phyloP scores from a whole-genome alignment of 176 grass and related monocot species.

The Bonia amplexicaulis region DNA sequence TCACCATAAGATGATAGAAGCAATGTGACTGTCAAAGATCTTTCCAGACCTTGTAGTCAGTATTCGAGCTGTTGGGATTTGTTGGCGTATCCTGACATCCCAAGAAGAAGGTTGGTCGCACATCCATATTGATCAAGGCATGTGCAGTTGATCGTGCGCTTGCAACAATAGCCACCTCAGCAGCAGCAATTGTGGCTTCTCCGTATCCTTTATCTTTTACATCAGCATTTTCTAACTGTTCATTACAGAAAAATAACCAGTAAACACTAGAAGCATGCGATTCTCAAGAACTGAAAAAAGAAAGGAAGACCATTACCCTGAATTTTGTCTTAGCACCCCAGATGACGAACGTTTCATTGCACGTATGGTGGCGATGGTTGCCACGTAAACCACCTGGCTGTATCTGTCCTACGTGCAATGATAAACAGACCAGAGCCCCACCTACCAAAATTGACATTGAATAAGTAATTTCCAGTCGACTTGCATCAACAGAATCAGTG shows the following conservation, averaged over 20 bases:
- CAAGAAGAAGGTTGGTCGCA: constrained; percentile 59
- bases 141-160: constrained; percentile 82
- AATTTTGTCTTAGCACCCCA: constrained; percentile 96
- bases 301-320: constrained; percentile 45
- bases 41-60: constrained; percentile 92
- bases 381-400: constrained; percentile 81
- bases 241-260: not conserved
- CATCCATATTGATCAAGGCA: constrained; percentile 90
- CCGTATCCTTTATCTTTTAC: constrained; percentile 80
- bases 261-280: not conserved
- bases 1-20: not conserved
- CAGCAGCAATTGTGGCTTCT: constrained; percentile 60
- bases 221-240: constrained; percentile 74
- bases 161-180: constrained; percentile 68
- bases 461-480: not conserved
- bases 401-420: constrained; percentile 73
- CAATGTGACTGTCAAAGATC: constrained; percentile 50
- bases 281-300: not conserved
- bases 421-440: constrained; percentile 64
- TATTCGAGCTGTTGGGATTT: constrained; percentile 74
- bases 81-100: constrained; percentile 76
- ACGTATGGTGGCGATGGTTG: constrained; percentile 87
- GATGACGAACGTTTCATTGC: constrained; percentile 90
- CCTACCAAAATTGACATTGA: constrained; percentile 33
- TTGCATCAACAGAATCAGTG: not conserved